Percentiles rank a stretch among this genome's conserved stretches.
These are phyloP conservation scores for Collybiopsis confluens DNA, from an alignment of 768 basidiomycete species.

Conservation along the genomic window DNA sequence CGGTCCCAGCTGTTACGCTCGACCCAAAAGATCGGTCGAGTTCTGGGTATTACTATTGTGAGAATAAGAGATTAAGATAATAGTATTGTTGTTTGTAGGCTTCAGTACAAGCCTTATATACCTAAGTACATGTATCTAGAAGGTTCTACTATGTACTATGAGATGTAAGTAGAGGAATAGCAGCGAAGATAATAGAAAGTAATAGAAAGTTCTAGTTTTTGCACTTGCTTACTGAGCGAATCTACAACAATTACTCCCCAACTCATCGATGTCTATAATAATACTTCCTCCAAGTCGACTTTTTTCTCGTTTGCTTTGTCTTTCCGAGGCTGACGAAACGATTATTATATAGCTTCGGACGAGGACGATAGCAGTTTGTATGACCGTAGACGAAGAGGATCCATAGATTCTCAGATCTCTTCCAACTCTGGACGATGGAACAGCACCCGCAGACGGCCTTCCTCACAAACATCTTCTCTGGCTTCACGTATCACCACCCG, in stretches of 20 bases:
- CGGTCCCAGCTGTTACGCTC: conserved; percentile 54
- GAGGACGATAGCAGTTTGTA: not conserved
- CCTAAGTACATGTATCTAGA: too few relatives aligned
- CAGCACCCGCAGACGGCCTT: not conserved
- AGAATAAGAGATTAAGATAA: too few relatives aligned
- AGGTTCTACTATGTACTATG: too few relatives aligned
- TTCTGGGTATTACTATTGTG: conserved; percentile 55
- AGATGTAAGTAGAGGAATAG: too few relatives aligned
- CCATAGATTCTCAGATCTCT: not conserved
- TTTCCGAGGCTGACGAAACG: not conserved
- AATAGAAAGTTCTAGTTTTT: too few relatives aligned
- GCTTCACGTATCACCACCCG: not conserved
- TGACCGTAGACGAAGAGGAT: not conserved
- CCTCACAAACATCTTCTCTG: conserved; percentile 1
- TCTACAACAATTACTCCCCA: too few relatives aligned
- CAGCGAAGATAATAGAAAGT: too few relatives aligned
- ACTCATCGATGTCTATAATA: conserved; percentile 34
- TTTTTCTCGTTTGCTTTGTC: not conserved
- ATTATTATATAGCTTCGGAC: not conserved
- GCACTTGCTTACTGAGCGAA: too few relatives aligned
- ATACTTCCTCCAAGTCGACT: conserved; percentile 16
- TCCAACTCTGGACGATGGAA: not conserved
- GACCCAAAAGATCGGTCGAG: conserved; percentile 54
- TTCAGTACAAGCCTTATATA: too few relatives aligned
- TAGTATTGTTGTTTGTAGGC: too few relatives aligned